Evolutionary conservation across 2,329 filamentous ascomycete genomes (phyloP), one percentile per base, ranked within the genome.

Genomic region (Stachybotrys chlorohalonatus): DNA sequence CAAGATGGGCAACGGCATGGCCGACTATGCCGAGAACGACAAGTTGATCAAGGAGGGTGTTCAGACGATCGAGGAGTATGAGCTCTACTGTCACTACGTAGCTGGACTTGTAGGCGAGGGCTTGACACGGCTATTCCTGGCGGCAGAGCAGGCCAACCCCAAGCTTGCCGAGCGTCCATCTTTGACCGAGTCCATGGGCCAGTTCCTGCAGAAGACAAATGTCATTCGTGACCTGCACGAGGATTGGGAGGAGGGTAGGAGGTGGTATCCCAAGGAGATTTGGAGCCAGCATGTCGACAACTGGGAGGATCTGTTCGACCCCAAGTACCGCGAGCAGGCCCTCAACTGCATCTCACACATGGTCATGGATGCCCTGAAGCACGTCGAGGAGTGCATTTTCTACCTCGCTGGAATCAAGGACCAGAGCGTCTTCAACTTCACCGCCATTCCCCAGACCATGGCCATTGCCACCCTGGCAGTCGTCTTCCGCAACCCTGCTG

Each of bases 371-470:
- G 90, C 93, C 6, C 78, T 99, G 48, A 84, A 85, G 66, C 89
- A 95, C 62, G 87, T 83, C 5, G 91, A 96, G 60, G 91, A 97
- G 67, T 97, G 93, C 68, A 74, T 99, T n/a, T 96, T 92, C 77
- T 99, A 97, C 75, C 90, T 99, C 76, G 93, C 93, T 6, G 94
- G 89, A 50, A 84, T 99, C 59, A 86, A 87, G 61, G 94, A 99
- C 68, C 94, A 99, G 75, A 95, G 90, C 68, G 90, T 96, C 31
- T 99, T 99, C 83, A 99, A 99, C 80, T 99, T 99, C 71, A 91
- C 91, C 51, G 93, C 93, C 55, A 99, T 99, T 59, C 94, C 94
- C 2, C 94, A 99, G 72, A 79, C 85, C 60, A 99, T 99, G 94
- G 94, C 93, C 53, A 96, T 99, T 69, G 93, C 94, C 8, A 97